Percentiles rank a stretch among this genome's conserved stretches.
phyloP scores from a whole-genome alignment of 768 basidiomycete species.

The Kwoniella sp. region DNA sequence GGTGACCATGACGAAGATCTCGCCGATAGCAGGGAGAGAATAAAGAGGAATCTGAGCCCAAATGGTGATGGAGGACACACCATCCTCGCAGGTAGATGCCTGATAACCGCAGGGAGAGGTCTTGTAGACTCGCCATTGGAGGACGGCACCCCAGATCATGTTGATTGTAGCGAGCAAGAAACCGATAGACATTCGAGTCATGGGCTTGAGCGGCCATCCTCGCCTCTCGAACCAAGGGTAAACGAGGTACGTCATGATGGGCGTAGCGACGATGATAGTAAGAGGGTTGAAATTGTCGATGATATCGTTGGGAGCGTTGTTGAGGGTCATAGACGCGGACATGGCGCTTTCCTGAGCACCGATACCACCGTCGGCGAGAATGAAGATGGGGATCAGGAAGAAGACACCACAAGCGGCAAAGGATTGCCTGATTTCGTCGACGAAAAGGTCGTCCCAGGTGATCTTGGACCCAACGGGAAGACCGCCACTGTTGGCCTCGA shows the following conservation, averaged over 20 bases:
- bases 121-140: constrained; percentile 54
- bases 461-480: constrained; percentile 31
- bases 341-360: constrained; percentile 46
- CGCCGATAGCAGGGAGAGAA: constrained; percentile 42
- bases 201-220: constrained; percentile 47
- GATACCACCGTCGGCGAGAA: constrained; percentile 51
- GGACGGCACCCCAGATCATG: constrained; percentile 52
- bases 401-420: constrained; percentile 52
- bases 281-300: constrained; percentile 55
- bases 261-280: constrained; percentile 47
- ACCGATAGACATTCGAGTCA: constrained; percentile 45
- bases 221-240: constrained; percentile 45
- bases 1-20: constrained; percentile 54
- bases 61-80: constrained; percentile 37
- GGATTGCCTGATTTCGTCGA: constrained; percentile 52
- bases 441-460: constrained; percentile 56
- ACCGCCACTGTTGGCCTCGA: constrained; percentile 33
- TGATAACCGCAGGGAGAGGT: constrained; percentile 52
- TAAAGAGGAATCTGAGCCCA: constrained; percentile 50
- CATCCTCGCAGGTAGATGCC: constrained; percentile 46
- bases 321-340: constrained; percentile 50
- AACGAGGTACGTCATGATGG: constrained; percentile 49
- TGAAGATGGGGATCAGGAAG: constrained; percentile 53
- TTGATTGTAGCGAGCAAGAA: constrained; percentile 34
- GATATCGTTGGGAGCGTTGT: constrained; percentile 53